Base-by-base conservation (phyloP, 257 asterid genomes). In the Capsicum pubescens region DNA sequence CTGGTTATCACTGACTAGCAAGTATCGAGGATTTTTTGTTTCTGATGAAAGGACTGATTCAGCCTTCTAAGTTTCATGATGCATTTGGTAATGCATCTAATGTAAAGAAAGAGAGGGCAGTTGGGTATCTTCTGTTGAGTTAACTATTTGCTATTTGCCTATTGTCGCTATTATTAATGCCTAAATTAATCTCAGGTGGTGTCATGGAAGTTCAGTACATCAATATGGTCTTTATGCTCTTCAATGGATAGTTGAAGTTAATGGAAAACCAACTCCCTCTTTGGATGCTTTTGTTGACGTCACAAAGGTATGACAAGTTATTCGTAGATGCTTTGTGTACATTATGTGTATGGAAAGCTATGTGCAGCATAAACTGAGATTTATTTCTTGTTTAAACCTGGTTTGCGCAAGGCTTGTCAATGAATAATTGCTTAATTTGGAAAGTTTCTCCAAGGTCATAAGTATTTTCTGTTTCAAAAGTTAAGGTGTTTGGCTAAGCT, bases 171-270 rank as follows among this genome's bases (percentile, higher is more conserved):
- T 76, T 76, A 54, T 26, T 76, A 76, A 76, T 15, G 50, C 81
- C 81, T 26, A 74, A 50, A 50, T 8, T 76, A 58, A 3, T 76
- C 85, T 87, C 92, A 96, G 99, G 95, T 92, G 97, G 98, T 94
- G 99, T 88, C 98, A 94, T 77, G 99, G 99, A 74, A 96, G 99
- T 90, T 98, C 99, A 84, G 99, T 78, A 48, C 97, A 94, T 86
- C 90, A 97, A 50, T 96, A 93, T 87, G 97, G 98, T 87, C 91
- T 94, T 74, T 95, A 94, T 90, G 97, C 99, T 79, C 98, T 93
- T 80, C 99, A 92, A 86, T 96, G 98, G 98, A 96, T 94, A 63
- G 95, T 94, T n/a, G 98, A 94, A 91, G 93, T 96, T 44, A 96
- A 96, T 69, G 99, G 99, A 78, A 94, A 92, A 87, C 95, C 91